phyloP scores from a whole-genome alignment of 257 asterid species.

The Solanum peruvianum region DNA sequence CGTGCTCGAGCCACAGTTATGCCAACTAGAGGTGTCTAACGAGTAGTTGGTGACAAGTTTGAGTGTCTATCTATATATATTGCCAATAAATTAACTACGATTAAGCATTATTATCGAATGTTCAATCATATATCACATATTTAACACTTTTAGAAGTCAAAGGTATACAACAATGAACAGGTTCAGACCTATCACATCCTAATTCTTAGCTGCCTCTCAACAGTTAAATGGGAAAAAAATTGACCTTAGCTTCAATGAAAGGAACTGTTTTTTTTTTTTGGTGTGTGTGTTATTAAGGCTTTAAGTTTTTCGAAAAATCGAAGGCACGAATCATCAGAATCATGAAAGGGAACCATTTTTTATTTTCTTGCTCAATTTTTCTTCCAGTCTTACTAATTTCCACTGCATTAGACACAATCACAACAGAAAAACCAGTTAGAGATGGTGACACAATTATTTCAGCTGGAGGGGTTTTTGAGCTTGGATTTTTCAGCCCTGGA shows the following conservation, averaged over 20 bases:
- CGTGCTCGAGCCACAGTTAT: not conserved
- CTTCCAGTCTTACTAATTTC: not conserved
- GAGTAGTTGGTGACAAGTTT: not conserved
- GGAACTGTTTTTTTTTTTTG: not conserved
- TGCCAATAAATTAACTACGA: not conserved
- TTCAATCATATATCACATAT: not conserved
- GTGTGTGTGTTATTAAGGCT: not conserved
- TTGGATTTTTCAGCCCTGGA: conserved; percentile 4
- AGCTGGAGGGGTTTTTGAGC: not conserved
- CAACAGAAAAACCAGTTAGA: not conserved
- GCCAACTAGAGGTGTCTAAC: not conserved
- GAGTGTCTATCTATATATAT: not conserved
- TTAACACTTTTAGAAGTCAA: not conserved
- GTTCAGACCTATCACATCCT: not conserved
- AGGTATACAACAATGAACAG: not conserved
- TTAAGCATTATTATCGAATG: not conserved
- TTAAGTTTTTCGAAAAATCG: not conserved
- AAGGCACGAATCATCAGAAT: not conserved
- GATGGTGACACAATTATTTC: not conserved
- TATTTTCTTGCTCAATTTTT: not conserved
- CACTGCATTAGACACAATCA: not conserved
- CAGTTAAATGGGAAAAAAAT: not conserved
- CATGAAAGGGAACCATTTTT: not conserved
- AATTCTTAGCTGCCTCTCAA: not conserved
- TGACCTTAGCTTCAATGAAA: too few species aligned